Percentiles rank a stretch among this genome's conserved stretches.
These are phyloP conservation scores for Metschnikowia continentalis DNA, from an alignment of 805 yeast genomes.

Conservation along the genomic window DNA sequence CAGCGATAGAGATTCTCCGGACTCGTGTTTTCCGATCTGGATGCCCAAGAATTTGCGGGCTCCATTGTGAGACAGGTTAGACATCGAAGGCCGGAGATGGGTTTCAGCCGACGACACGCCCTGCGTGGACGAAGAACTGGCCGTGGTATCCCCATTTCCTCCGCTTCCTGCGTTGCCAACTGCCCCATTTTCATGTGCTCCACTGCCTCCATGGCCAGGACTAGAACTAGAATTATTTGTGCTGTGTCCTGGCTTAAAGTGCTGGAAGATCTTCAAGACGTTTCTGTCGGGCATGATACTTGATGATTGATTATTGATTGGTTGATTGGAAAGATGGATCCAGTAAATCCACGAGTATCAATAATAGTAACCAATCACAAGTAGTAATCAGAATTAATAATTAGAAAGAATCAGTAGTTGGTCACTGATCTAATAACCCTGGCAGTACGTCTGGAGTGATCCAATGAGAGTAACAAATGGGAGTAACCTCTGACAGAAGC, in stretches of 20 bases:
- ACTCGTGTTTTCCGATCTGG: conserved; percentile 40
- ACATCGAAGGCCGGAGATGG: conserved; percentile 19
- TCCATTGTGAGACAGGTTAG: conserved; percentile 23
- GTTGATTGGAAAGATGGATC: too few relatives aligned
- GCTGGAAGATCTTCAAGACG: conserved; percentile 38
- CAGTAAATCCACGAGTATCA: too few relatives aligned
- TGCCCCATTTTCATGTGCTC: too few relatives aligned
- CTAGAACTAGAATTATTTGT: not conserved
- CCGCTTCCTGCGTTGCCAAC: not conserved
- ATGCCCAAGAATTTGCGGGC: conserved; percentile 33
- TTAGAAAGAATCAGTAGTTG: too few relatives aligned
- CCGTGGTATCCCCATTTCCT: not conserved
- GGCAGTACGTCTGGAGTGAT: too few relatives aligned
- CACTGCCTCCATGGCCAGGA: not conserved
- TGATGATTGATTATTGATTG: not conserved
- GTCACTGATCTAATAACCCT: too few relatives aligned
- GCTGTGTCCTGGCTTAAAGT: conserved; percentile 29
- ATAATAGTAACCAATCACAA: too few relatives aligned
- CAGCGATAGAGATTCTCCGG: conserved; percentile 31
- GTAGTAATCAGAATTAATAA: too few relatives aligned
- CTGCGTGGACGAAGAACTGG: conserved; percentile 12
- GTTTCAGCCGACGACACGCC: conserved; percentile 11
- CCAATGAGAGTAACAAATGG: too few relatives aligned
- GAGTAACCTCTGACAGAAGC: too few relatives aligned
- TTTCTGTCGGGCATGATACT: conserved; percentile 40